phyloP scores from a whole-genome alignment of 305 asterid genomes.

The Fraxinus ornus region DNA sequence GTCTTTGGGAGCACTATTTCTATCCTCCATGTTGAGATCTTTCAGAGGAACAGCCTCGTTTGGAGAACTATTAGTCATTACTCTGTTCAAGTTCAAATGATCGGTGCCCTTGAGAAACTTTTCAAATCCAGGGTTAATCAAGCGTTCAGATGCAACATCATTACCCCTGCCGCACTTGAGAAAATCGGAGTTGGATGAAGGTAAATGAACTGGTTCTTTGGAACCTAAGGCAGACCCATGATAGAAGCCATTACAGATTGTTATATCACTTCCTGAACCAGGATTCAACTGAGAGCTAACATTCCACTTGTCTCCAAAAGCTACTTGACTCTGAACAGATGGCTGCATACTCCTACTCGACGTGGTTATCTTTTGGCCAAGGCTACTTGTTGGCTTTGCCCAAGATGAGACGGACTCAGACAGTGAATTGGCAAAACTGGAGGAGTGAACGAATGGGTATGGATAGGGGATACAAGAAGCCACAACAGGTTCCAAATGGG shows the following conservation, averaged over 20 bases:
- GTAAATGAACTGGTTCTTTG: constrained; percentile 36
- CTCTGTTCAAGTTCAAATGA: constrained; percentile 52
- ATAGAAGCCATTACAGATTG: constrained; percentile 42
- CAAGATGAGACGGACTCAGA: constrained; percentile 52
- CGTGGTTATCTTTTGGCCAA: constrained; percentile 46
- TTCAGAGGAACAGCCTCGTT: constrained; percentile 31
- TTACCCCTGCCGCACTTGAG: constrained; percentile 34
- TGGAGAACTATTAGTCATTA: constrained; percentile 30
- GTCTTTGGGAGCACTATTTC: constrained; percentile 34
- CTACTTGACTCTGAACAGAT: constrained; percentile 35
- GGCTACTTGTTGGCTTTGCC: constrained; percentile 50
- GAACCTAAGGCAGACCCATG: constrained; percentile 63
- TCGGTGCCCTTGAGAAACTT: constrained; percentile 28
- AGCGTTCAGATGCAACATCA: constrained; percentile 30
- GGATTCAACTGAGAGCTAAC: constrained; percentile 37
- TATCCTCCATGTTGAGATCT: constrained; percentile 38
- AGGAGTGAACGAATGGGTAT: constrained; percentile 38
- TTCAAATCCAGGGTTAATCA: constrained; percentile 35
- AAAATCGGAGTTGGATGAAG: constrained; percentile 37
- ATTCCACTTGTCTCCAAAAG: constrained; percentile 51
- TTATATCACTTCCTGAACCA: constrained; percentile 27
- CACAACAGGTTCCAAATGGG: constrained; percentile 40
- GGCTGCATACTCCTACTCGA: constrained; percentile 32
- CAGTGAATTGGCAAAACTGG: constrained; percentile 46
- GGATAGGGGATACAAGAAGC: constrained; percentile 44